These are phyloP conservation scores for Saturnispora hagleri DNA, from an alignment of 805 yeast genomes.

Conservation along the genomic window DNA sequence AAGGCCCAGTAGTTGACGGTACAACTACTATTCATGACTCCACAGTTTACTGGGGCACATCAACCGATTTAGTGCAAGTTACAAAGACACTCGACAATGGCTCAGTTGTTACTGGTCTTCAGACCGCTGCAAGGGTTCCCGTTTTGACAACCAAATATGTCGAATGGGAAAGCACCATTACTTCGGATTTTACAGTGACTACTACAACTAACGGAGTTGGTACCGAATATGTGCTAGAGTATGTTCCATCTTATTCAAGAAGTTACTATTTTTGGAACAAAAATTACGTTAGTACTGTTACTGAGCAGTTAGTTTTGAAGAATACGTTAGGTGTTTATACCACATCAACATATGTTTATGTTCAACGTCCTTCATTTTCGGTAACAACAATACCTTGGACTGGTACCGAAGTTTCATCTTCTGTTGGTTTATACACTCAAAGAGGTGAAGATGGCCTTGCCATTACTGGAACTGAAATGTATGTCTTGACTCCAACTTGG, in stretches of 20 bases:
- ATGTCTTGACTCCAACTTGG: neutral
- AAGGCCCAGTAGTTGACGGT: neutral
- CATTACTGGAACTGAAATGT: neutral
- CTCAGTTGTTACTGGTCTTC: neutral
- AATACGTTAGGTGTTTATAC: constrained; percentile 3
- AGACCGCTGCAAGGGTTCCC: neutral
- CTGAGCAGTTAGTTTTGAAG: neutral
- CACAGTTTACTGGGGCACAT: neutral
- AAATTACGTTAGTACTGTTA: constrained; percentile 4
- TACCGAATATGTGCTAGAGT: neutral
- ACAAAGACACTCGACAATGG: neutral
- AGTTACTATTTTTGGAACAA: constrained; percentile 7
- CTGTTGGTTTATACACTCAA: neutral
- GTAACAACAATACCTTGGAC: neutral
- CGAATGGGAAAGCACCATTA: neutral
- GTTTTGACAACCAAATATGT: neutral
- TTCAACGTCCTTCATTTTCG: constrained; percentile 3
- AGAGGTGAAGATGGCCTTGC: constrained; percentile 3
- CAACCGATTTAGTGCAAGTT: neutral
- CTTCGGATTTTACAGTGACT: constrained; percentile 4
- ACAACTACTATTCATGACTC: neutral
- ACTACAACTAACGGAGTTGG: neutral
- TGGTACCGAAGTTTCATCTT: neutral
- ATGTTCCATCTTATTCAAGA: constrained; percentile 8
- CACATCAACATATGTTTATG: constrained; percentile 1